phyloP scores from a whole-genome alignment of 2,329 filamentous ascomycete species.

The Nakataea oryzae region DNA sequence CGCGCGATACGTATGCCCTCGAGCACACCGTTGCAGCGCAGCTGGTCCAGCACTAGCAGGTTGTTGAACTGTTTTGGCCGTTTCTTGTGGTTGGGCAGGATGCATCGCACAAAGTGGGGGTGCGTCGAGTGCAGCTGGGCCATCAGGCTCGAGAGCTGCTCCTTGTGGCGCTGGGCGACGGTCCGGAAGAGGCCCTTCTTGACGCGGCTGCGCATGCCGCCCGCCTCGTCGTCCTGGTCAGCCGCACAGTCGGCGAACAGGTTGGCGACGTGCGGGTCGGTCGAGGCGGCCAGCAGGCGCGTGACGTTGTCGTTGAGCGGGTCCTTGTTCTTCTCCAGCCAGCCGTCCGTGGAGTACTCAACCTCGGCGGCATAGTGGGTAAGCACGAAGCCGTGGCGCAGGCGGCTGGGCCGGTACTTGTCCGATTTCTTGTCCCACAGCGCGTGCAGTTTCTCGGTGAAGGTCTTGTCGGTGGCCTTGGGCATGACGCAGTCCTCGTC shows the following conservation, averaged over 20 bases:
- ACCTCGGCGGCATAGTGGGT: slow-evolving; percentile 98
- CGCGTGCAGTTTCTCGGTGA: slow-evolving; percentile 94
- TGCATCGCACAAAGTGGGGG: slow-evolving; percentile 96
- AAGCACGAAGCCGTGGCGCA: slow-evolving; percentile 86
- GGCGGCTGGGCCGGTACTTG: slow-evolving; percentile 82
- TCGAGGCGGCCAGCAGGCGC: slow-evolving; percentile 71
- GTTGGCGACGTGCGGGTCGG: slow-evolving; percentile 69
- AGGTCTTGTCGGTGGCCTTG: slow-evolving; percentile 92
- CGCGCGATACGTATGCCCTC: slow-evolving; percentile 95
- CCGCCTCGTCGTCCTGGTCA: slow-evolving; percentile 64
- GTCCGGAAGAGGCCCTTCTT: slow-evolving; percentile 97
- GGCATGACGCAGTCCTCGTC: slow-evolving; percentile 99
- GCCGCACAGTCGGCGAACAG: slow-evolving; percentile 77
- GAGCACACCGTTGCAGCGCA: slow-evolving; percentile 98
- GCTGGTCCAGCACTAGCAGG: slow-evolving; percentile 86
- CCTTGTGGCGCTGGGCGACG: slow-evolving; percentile 93
- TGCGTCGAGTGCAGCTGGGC: slow-evolving; percentile 88
- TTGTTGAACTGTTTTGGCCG: slow-evolving; percentile 86
- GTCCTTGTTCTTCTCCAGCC: slow-evolving; percentile 99
- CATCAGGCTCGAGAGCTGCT: slow-evolving; percentile 96
- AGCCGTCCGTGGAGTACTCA: slow-evolving; percentile 88
- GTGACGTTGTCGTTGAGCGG: slow-evolving; percentile 96
- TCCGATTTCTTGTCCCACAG: slow-evolving; percentile 93
- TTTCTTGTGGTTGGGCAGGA: slow-evolving; percentile 97
- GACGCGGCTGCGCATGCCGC: slow-evolving; percentile 64